These are phyloP conservation scores for Hymenoscyphus albidus DNA, from an alignment of 2,329 filamentous ascomycete genomes.

Conservation along the genomic window DNA sequence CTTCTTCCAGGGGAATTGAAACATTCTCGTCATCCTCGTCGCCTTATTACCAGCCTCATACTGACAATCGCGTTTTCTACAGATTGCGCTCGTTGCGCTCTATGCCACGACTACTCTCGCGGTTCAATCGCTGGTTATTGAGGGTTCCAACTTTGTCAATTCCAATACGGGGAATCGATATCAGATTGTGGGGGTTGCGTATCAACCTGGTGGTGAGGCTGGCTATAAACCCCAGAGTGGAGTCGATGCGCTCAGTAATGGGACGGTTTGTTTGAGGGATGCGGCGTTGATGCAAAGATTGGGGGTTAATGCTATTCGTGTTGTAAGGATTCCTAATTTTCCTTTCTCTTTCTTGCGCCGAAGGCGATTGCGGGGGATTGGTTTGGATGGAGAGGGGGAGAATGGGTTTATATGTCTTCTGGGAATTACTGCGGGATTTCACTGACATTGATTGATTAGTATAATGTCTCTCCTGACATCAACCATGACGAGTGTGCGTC, in stretches of 20 bases:
- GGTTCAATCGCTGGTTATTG: conserved; percentile 53
- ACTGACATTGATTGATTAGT: conserved; percentile 31
- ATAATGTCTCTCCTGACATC: conserved; percentile 61
- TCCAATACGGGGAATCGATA: conserved; percentile 55
- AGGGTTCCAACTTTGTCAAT: conserved; percentile 59
- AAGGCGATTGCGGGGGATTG: too few relatives aligned
- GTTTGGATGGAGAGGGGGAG: too few relatives aligned
- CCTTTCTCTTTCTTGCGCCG: background rate
- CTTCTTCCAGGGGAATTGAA: too few relatives aligned
- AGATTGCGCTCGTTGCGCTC: conserved; percentile 29
- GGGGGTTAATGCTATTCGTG: conserved; percentile 52
- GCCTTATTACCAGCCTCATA: background rate
- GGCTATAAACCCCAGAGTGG: conserved; percentile 53
- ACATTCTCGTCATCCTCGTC: background rate
- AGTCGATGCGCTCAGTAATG: conserved; percentile 58
- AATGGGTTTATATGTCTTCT: too few relatives aligned
- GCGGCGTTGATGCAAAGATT: conserved; percentile 62
- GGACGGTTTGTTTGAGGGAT: conserved; percentile 57
- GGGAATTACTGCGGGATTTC: background rate
- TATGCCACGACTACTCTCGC: conserved; percentile 45
- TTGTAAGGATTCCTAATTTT: conserved; percentile 3
- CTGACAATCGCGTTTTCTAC: background rate
- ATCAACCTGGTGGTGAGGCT: conserved; percentile 64
- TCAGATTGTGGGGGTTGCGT: conserved; percentile 64
- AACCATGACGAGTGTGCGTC: conserved; percentile 65